Conservation (phyloP, 1,139 yeast species). For the Pichia sp. region DNA sequence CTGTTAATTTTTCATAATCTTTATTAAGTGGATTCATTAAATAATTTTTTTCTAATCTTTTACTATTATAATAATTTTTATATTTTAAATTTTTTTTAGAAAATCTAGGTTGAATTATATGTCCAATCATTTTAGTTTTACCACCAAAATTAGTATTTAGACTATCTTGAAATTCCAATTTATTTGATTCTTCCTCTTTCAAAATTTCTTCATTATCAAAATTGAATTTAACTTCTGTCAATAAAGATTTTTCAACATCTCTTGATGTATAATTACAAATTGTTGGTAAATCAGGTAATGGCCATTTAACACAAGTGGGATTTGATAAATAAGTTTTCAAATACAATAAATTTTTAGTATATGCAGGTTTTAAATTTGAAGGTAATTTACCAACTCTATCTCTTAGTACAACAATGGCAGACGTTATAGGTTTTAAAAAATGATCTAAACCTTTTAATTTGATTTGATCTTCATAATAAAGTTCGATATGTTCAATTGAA, state of each 20-base stretch:
- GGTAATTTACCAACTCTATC: conserved; percentile 83
- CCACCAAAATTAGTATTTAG: conserved; percentile 27
- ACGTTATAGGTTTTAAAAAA: conserved; percentile 61
- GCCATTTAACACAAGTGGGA: conserved; percentile 45
- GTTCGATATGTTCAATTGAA: conserved; percentile 71
- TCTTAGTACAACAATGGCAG: conserved; percentile 77
- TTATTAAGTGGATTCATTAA: conserved; percentile 57
- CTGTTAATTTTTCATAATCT: conserved; percentile 50
- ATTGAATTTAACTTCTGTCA: conserved; percentile 70
- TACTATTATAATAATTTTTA: conserved; percentile 49
- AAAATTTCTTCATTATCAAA: conserved; percentile 49
- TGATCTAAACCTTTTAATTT: conserved; percentile 28
- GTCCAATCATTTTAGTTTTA: conserved; percentile 32
- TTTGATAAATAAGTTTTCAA: conserved; percentile 47
- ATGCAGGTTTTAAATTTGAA: conserved; percentile 71
- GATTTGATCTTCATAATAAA: conserved; percentile 29
- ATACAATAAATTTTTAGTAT: conserved; percentile 58
- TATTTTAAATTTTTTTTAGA: conserved; percentile 17
- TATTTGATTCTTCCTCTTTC: conserved; percentile 30
- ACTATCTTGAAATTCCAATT: conserved; percentile 21
- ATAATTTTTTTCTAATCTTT: conserved; percentile 64
- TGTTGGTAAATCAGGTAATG: conserved; percentile 65
- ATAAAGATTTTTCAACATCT: conserved; percentile 73
- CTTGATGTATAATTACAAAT: conserved; percentile 57
- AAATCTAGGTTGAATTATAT: conserved; percentile 26